Percentiles rank a stretch among this genome's conserved stretches.
phyloP scores from a whole-genome alignment of 1,139 yeast genomes.

The Geotrichum citri-aurantii region DNA sequence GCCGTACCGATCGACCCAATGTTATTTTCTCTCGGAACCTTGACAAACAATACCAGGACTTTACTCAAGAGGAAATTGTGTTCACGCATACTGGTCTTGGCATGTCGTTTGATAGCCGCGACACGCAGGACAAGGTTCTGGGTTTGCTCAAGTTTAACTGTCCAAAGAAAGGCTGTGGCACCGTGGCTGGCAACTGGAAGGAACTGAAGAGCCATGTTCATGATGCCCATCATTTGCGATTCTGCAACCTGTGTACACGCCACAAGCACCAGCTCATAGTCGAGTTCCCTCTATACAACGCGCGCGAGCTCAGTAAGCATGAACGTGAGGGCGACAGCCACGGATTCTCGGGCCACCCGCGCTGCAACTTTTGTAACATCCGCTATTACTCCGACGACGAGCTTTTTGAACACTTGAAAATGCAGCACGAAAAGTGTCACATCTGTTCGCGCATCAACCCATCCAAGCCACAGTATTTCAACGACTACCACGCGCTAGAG shows the following conservation, averaged over 20 bases:
- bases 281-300: slow-evolving; percentile 61
- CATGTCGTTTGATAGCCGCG: slow-evolving; percentile 31
- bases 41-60: slow-evolving; percentile 41
- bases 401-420: slow-evolving; percentile 72
- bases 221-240: slow-evolving; percentile 51
- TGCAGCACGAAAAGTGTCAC: slow-evolving; percentile 81
- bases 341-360: slow-evolving; percentile 88
- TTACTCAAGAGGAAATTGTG: slow-evolving; percentile 35
- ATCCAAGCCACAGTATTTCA: slow-evolving; percentile 69
- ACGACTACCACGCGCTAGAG: slow-evolving; percentile 66
- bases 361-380: slow-evolving; percentile 72
- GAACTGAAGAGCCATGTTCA: slow-evolving; percentile 61
- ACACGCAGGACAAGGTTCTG: slow-evolving; percentile 41
- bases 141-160: slow-evolving; percentile 55
- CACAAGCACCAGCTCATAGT: slow-evolving; percentile 60
- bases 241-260: slow-evolving; percentile 70
- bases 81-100: slow-evolving; percentile 32
- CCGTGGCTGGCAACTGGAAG: slow-evolving; percentile 43
- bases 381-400: slow-evolving; percentile 90
- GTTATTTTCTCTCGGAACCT: slow-evolving; percentile 55
- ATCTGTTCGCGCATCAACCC: slow-evolving; percentile 66
- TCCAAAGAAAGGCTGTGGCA: slow-evolving; percentile 43
- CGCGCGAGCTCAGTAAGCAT: slow-evolving; percentile 62
- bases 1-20: slow-evolving; percentile 58
- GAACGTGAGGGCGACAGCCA: slow-evolving; percentile 57